phyloP scores from a whole-genome alignment of 345 rosid genomes.

The Gossypium raimondii region DNA sequence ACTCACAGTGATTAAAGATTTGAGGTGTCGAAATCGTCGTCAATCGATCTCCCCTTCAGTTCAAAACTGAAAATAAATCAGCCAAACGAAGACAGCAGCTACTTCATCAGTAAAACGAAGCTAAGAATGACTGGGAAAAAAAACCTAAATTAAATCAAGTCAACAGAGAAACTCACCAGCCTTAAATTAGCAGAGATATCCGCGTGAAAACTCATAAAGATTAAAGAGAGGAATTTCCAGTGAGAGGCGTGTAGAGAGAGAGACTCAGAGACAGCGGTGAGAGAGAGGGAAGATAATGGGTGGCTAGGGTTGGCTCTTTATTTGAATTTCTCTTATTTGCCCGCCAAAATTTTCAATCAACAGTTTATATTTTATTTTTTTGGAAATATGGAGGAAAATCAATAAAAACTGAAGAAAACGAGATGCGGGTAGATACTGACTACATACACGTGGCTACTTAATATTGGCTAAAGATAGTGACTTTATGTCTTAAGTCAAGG shows the following conservation, averaged over 20 bases:
- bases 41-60: background rate
- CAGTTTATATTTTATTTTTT: background rate
- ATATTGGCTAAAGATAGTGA: too few relatives aligned
- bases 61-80: background rate
- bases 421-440: too few relatives aligned
- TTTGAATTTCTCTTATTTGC: background rate
- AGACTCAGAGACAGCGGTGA: background rate
- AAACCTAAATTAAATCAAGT: background rate
- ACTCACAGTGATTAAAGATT: conserved; percentile 15
- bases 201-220: background rate
- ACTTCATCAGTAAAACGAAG: background rate
- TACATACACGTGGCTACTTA: too few relatives aligned
- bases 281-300: conserved; percentile 8
- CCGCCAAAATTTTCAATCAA: conserved; percentile 12
- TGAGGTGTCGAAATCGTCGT: background rate
- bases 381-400: too few relatives aligned
- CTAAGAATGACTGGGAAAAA: background rate
- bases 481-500: too few relatives aligned
- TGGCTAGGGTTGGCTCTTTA: conserved; percentile 17
- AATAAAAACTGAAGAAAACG: too few relatives aligned
- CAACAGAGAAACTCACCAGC: background rate
- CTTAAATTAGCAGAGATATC: background rate
- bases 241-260: conserved; percentile 1
- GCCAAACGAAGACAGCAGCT: background rate
- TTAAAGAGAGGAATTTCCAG: background rate